Percentiles rank a stretch among this genome's conserved stretches.
Evolutionary conservation across 345 rosid genomes (phyloP).

Genomic region (Eucalyptus globulus): DNA sequence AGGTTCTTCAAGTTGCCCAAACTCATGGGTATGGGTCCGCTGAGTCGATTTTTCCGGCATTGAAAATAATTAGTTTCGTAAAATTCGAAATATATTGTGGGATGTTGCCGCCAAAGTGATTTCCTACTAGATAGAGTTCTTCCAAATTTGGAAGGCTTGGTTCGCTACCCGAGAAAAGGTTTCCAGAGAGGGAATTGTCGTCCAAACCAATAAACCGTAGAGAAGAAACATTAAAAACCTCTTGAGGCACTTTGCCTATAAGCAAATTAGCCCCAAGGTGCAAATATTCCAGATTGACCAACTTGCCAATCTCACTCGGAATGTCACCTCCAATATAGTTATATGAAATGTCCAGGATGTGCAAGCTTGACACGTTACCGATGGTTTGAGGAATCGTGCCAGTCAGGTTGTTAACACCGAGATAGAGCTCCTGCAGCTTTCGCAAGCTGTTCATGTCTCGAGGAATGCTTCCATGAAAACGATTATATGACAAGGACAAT

Average conservation of each 20-base stretch:
- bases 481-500: neutral
- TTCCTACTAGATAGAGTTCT: fast-evolving
- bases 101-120: neutral
- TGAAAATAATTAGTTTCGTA: neutral
- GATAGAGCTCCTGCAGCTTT: neutral
- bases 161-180: neutral
- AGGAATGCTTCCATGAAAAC: neutral
- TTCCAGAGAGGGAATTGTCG: neutral
- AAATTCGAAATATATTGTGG: neutral
- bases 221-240: neutral
- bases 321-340: neutral
- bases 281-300: neutral
- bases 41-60: fast-evolving
- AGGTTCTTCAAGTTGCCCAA: neutral
- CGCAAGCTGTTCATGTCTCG: neutral
- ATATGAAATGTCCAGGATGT: fast-evolving
- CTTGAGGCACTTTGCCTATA: neutral
- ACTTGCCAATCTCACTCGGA: neutral
- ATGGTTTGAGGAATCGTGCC: neutral
- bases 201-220: fast-evolving
- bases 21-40: neutral
- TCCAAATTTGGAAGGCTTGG: neutral
- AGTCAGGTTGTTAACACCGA: neutral
- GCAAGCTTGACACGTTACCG: neutral
- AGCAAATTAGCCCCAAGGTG: neutral